Evolutionary conservation across 2,329 filamentous ascomycete species (phyloP), one percentile per base, ranked within the genome.

Genomic region (Knufia petricola): DNA sequence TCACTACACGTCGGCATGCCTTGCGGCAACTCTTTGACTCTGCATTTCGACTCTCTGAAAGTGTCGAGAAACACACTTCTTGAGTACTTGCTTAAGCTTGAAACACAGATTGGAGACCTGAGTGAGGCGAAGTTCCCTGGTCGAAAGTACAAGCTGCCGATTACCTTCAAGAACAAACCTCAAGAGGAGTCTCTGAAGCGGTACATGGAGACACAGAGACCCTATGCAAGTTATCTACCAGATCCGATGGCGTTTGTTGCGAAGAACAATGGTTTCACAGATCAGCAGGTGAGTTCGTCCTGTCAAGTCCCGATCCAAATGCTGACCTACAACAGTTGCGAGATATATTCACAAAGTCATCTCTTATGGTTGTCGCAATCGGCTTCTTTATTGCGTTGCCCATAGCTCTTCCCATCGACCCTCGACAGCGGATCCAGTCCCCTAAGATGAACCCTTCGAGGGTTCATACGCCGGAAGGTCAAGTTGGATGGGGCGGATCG

Each of bases 121-220:
- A 63, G 61, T 42, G 48, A 60, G 20, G 63, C 66, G 30, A 69
- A 64, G 17, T 62, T 73, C 37, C 68, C 69, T 28, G 69, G 64
- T 36, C 65, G 71, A 3, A 60, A 63, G n/a, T 71, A 72, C 59
- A 63, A 61, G 26, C 61, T 74, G 1, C 71, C 71, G 0, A 60
- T 73, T 23, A 66, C 64, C 3, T 71, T 73, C 51, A 62, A 69
- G 47, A 66, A 50, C 44, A 53, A 54, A 39, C 48, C 50, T 24
- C 57, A 55, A 46, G 60, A 69, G 17, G 71, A 75, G 28, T 78
- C 79, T 0, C 71, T 79, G 0, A 65, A 76, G 39, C 70, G 79
- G 2, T 84, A 84, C 61, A 75, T 75, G 59, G 75, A 75, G 20
- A 82, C 78, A 0, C 78, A 81, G 52, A 71, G 80, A 4, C 70